Evolutionary conservation across 2,329 filamentous ascomycete species (phyloP).

Genomic region (Fonsecaea pedrosoi): DNA sequence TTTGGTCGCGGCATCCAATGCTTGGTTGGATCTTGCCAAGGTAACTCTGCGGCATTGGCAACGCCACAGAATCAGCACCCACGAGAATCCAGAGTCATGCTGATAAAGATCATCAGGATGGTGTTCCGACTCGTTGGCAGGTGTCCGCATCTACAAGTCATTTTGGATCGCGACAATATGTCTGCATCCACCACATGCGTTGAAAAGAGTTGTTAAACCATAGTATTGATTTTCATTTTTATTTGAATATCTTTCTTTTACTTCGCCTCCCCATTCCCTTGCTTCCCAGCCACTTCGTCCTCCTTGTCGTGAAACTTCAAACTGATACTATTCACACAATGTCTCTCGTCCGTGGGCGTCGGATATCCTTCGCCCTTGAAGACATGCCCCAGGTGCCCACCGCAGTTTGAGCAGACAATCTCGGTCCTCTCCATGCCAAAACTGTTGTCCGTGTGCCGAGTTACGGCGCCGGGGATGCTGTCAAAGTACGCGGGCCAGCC

Average conservation of each 20-base stretch:
- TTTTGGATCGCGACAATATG: not conserved
- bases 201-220: not conserved
- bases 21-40: too few relatives aligned
- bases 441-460: slow-evolving; percentile 74
- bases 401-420: slow-evolving; percentile 94
- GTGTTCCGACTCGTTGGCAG: too few relatives aligned
- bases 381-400: slow-evolving; percentile 88
- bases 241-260: slow-evolving; percentile 5
- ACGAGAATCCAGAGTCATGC: too few relatives aligned
- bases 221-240: not conserved
- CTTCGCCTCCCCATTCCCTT: slow-evolving; percentile 35
- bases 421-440: slow-evolving; percentile 88
- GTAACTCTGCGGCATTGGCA: too few relatives aligned
- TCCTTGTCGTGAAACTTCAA: slow-evolving; percentile 77
- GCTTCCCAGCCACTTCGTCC: slow-evolving; percentile 48
- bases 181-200: not conserved
- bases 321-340: slow-evolving; percentile 95
- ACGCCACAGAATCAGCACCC: too few relatives aligned
- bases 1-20: too few relatives aligned
- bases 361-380: slow-evolving; percentile 86
- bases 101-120: too few relatives aligned
- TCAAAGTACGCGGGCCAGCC: slow-evolving; percentile 99
- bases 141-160: not conserved
- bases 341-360: slow-evolving; percentile 91
- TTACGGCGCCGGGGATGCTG: slow-evolving; percentile 88